Evolutionary conservation across 2,329 filamentous ascomycete genomes (phyloP), one percentile per base, ranked within the genome.

Genomic region (Calcarisporium arbuscula): DNA sequence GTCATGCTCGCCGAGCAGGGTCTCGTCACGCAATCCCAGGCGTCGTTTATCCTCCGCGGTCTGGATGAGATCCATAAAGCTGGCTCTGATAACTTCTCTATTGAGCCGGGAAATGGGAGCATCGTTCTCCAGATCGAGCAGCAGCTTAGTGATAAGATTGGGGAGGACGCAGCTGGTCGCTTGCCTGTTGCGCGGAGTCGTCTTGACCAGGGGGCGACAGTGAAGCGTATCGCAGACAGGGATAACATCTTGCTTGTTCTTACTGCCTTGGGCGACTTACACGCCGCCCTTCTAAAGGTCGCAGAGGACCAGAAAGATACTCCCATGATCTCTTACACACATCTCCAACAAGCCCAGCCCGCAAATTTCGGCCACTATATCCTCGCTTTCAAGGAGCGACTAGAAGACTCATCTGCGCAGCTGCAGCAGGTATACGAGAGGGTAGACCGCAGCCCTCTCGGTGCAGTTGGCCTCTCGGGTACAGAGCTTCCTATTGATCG

Each of bases 291-390:
- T 10, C 8, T 41, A 5, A 25, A 26, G 14, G 29, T 35, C 9
- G 41, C 41, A 3, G 31, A 35, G 7, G 21, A 31, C 5, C 26
- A 40, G 5, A 7, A 25, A 4, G 17, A n/a, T 5, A 28, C 21
- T 2, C 16, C 41, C 15, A 35, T 43, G 11, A 38, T 38, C 8
- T 40, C 36, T 30, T 35, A 41, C 17, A 41, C 41, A 9, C 41
- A 43, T 16, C 35, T 43, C 35, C 41, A 41, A 25, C 41, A 41
- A 29, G 38, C 41, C 11, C 41, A 43, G 30, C 38, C 41, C 8
- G 41, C 34, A 11, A 38, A 38, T 33, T 34, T 38, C 28, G 41
- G 30, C 3, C 38, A 41, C 18, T 43, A 43, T 18, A 12, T 32
- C 14, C 32, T 34, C 19, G 32, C 14, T n/a, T 30, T 14, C 11